These are phyloP conservation scores for Saksenaea oblongispora DNA, from an alignment of 371 early-diverging fungal genomes.

Conservation along the genomic window DNA sequence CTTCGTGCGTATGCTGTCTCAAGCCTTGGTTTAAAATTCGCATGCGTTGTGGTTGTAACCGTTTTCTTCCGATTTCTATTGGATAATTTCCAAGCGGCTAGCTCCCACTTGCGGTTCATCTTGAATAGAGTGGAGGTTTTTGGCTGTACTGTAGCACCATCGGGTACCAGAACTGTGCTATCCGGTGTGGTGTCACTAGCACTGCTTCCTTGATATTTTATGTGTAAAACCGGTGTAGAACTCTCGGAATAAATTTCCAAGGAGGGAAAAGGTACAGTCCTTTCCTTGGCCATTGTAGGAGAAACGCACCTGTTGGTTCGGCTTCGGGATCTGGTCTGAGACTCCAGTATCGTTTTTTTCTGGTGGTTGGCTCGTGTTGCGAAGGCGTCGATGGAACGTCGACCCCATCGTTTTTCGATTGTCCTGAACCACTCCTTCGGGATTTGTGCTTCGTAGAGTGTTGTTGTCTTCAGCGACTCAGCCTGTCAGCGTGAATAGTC, in stretches of 20 bases:
- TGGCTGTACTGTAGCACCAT: constrained; percentile 3
- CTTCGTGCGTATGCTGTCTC: constrained; percentile 2
- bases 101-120: background rate
- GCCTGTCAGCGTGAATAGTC: constrained; percentile 14
- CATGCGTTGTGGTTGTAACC: background rate
- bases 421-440: constrained; percentile 6
- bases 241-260: constrained; percentile 28
- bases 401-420: constrained; percentile 7
- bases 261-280: constrained; percentile 26
- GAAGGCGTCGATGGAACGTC: constrained; percentile 30
- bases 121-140: background rate
- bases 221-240: constrained; percentile 18
- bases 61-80: background rate
- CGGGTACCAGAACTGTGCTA: constrained; percentile 24
- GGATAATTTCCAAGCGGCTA: background rate
- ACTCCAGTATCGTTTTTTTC: constrained; percentile 17
- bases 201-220: constrained; percentile 13
- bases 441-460: constrained; percentile 14
- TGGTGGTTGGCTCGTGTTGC: constrained; percentile 23
- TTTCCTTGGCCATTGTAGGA: constrained; percentile 17
- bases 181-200: constrained; percentile 28
- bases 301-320: constrained; percentile 27
- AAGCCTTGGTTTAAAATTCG: constrained; percentile 1
- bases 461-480: constrained; percentile 12
- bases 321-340: constrained; percentile 28